Conservation (phyloP, 768 basidiomycete species). For the Tulasnella sp. region DNA sequence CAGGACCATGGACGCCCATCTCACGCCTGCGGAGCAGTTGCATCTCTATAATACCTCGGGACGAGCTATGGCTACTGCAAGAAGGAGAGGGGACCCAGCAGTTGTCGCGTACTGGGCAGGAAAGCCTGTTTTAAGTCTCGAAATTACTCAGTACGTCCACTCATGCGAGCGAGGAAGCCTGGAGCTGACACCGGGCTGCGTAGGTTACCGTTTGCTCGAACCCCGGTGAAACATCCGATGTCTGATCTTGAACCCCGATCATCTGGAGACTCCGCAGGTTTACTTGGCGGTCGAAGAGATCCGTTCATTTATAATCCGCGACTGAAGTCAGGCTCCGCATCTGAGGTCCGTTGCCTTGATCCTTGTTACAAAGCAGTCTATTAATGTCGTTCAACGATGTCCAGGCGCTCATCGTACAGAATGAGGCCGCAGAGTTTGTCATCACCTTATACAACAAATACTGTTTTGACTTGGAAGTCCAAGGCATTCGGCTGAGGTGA, state of each 20-base stretch:
- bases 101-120: slow-evolving; percentile 81
- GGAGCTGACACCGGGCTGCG: slow-evolving; percentile 5
- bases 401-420: slow-evolving; percentile 61
- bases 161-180: background rate
- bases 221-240: slow-evolving; percentile 59
- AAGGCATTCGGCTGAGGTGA: slow-evolving; percentile 71
- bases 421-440: slow-evolving; percentile 70
- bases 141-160: slow-evolving; percentile 54
- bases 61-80: slow-evolving; percentile 60
- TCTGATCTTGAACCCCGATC: slow-evolving; percentile 17
- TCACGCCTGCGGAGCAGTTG: slow-evolving; percentile 67
- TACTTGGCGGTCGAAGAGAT: slow-evolving; percentile 30
- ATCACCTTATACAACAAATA: slow-evolving; percentile 86
- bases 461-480: slow-evolving; percentile 82
- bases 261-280: background rate
- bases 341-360: slow-evolving; percentile 37
- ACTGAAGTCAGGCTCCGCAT: slow-evolving; percentile 33
- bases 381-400: background rate
- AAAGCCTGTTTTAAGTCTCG: slow-evolving; percentile 64
- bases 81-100: slow-evolving; percentile 62
- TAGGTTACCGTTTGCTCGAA: slow-evolving; percentile 59
- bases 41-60: slow-evolving; percentile 62
- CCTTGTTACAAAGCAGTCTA: slow-evolving; percentile 27
- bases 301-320: slow-evolving; percentile 92
- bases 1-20: slow-evolving; percentile 53